Conservation (phyloP, 129 eudicot genomes). For the Centella asiatica region DNA sequence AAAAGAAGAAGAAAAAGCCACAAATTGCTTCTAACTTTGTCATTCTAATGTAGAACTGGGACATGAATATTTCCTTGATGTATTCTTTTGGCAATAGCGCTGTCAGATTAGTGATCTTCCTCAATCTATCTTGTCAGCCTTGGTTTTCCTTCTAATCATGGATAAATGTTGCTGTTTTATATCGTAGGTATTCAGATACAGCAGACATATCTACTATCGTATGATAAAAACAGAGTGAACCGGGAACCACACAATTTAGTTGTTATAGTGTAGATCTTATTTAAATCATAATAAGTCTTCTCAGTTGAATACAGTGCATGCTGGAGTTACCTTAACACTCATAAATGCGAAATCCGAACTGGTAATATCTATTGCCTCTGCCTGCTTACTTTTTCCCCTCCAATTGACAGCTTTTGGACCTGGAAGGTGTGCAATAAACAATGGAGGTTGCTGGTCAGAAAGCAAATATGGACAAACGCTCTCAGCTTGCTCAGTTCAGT, state of each 20-base stretch:
- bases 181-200: too few relatives aligned
- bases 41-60: neutral
- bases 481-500: constrained; percentile 82
- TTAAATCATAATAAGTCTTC: too few relatives aligned
- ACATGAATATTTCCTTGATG: neutral
- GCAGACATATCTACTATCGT: too few relatives aligned
- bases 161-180: too few relatives aligned
- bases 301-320: too few relatives aligned
- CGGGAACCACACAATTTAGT: too few relatives aligned
- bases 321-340: neutral
- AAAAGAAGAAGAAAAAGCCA: neutral
- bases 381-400: neutral
- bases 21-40: neutral
- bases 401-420: constrained; percentile 70
- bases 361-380: neutral
- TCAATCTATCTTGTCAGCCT: neutral
- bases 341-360: neutral
- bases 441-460: constrained; percentile 94
- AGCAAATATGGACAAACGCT: constrained; percentile 43
- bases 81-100: neutral
- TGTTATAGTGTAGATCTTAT: too few relatives aligned
- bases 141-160: neutral
- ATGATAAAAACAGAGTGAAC: too few relatives aligned
- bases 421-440: constrained; percentile 72
- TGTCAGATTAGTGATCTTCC: neutral